These are phyloP conservation scores for Stephania japonica DNA, from an alignment of 164 flowering plant genomes.

Conservation along the genomic window DNA sequence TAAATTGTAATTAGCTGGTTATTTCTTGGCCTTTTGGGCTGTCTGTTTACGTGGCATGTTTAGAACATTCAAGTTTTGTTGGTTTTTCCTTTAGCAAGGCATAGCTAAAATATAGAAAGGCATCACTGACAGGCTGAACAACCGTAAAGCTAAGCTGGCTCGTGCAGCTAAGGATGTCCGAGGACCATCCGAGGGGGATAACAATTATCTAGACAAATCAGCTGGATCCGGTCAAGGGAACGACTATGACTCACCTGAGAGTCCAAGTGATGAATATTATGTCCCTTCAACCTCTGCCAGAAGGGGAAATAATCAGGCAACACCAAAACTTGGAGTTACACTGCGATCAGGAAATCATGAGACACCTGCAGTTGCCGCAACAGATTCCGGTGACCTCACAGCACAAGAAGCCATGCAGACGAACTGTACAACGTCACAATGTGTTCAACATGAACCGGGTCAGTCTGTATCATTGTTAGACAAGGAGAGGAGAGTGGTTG, in stretches of 20 bases:
- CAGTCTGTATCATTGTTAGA: constrained; percentile 46
- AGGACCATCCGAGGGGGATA: constrained; percentile 48
- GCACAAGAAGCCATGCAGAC: constrained; percentile 23
- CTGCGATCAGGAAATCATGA: constrained; percentile 19
- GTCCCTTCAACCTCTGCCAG: constrained; percentile 25
- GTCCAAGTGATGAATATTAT: constrained; percentile 42
- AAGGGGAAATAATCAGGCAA: constrained; percentile 23
- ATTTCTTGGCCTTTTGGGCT: background rate
- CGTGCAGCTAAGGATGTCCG: constrained; percentile 73
- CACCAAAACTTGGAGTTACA: constrained; percentile 18
- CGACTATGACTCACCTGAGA: constrained; percentile 45
- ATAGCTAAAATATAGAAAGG: constrained; percentile 15
- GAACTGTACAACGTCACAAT: constrained; percentile 18
- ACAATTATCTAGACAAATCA: constrained; percentile 41
- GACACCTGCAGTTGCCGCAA: constrained; percentile 16
- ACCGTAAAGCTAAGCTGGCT: constrained; percentile 83
- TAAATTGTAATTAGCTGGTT: background rate
- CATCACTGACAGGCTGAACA: constrained; percentile 70
- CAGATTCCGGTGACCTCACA: constrained; percentile 21
- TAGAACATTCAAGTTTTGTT: background rate
- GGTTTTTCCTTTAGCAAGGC: constrained; percentile 13
- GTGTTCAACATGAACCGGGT: constrained; percentile 40
- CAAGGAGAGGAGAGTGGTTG: constrained; percentile 47
- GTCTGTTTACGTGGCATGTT: background rate
- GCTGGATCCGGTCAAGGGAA: constrained; percentile 26